phyloP scores from a whole-genome alignment of 2,329 filamentous ascomycete genomes.

The Pseudogymnoascus sp. region DNA sequence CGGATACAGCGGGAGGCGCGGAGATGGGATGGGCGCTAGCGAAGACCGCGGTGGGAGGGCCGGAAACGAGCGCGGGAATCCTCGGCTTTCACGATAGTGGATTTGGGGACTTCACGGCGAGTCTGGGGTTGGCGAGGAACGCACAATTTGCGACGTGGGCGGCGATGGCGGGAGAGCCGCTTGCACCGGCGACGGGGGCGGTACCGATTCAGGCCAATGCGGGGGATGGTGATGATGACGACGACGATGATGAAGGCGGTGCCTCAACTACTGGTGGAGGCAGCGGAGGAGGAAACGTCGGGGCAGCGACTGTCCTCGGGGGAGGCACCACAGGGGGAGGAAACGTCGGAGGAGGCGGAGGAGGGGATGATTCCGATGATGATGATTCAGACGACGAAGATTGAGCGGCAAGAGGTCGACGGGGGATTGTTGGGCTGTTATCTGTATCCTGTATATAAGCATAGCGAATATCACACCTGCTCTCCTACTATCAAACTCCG shows the following conservation, averaged over 20 bases:
- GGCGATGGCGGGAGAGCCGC: conserved; percentile 12
- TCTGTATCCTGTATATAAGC: not conserved
- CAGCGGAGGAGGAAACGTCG: not conserved
- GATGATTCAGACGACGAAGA: not conserved
- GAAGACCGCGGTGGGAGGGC: conserved; percentile 20
- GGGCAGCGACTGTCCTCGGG: not conserved
- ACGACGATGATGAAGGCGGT: not conserved
- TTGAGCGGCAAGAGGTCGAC: not conserved
- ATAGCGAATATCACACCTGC: not conserved
- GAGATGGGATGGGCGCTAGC: conserved; percentile 34
- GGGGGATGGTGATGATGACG: not conserved
- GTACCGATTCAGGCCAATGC: not conserved
- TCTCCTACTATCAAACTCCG: not conserved
- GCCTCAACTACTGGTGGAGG: not conserved
- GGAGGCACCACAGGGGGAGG: not conserved
- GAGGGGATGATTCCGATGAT: not conserved
- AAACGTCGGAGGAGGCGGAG: not conserved
- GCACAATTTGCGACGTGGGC: conserved; percentile 17
- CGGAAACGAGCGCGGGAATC: conserved; percentile 19
- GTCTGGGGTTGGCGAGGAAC: conserved; percentile 14
- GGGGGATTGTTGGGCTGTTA: not conserved
- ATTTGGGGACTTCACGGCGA: conserved; percentile 17
- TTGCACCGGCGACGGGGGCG: not conserved
- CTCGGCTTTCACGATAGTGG: conserved; percentile 30
- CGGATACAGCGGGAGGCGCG: conserved; percentile 20